These are phyloP conservation scores for Debaryomycetaceae sp. DNA, from an alignment of 1,139 yeast genomes.

Conservation along the genomic window DNA sequence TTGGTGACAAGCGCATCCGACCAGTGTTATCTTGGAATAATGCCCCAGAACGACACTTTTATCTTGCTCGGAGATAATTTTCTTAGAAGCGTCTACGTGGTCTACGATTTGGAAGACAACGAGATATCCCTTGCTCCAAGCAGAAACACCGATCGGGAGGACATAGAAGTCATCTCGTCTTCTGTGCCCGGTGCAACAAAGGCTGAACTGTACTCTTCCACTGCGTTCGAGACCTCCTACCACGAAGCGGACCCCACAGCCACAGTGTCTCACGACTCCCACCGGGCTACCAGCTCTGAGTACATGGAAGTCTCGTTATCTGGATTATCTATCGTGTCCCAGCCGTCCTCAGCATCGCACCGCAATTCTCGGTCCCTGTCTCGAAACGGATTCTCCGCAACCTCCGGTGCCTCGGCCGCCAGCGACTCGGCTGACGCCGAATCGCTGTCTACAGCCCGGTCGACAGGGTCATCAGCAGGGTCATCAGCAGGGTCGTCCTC, in stretches of 20 bases:
- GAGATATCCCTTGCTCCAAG: conserved; percentile 70
- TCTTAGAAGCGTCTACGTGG: conserved; percentile 70
- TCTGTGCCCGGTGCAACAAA: conserved; percentile 43
- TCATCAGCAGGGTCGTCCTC: neutral
- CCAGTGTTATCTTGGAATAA: conserved; percentile 28
- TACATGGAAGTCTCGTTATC: neutral
- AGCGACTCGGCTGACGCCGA: neutral
- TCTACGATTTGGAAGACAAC: conserved; percentile 66
- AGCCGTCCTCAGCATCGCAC: neutral
- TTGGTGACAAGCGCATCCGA: conserved; percentile 10
- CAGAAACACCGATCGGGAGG: conserved; percentile 30
- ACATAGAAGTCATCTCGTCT: conserved; percentile 39
- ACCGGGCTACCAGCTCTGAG: neutral
- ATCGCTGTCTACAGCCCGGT: no score
- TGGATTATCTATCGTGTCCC: neutral
- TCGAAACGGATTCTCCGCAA: neutral
- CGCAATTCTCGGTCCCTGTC: neutral
- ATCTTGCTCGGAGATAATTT: conserved; percentile 67
- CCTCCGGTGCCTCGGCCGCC: neutral
- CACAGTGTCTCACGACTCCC: neutral
- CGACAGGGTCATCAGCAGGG: no score
- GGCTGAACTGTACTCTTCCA: conserved; percentile 5
- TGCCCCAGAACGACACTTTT: conserved; percentile 20
- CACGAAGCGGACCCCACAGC: neutral
- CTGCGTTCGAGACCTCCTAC: neutral